These are phyloP conservation scores for Backusella westeae DNA, from an alignment of 192 early-diverging fungal species.

Conservation along the genomic window DNA sequence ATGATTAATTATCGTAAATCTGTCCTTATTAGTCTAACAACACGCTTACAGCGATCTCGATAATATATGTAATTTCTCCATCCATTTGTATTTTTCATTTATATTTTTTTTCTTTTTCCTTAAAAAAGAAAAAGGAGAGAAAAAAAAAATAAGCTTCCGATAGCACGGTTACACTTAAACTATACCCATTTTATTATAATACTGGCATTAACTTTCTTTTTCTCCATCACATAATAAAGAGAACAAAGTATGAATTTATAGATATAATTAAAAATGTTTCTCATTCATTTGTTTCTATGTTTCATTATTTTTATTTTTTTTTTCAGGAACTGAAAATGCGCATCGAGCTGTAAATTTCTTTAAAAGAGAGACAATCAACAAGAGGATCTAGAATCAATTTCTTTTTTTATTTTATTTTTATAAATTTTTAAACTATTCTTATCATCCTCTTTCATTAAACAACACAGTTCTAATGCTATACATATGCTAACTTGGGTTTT, in stretches of 20 bases:
- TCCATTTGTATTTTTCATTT: not conserved
- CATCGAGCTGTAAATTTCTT: not conserved
- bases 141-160: not conserved
- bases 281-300: not conserved
- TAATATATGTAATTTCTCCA: not conserved
- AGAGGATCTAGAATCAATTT: not conserved
- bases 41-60: not conserved
- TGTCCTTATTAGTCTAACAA: slow-evolving; percentile 1
- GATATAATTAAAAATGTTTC: not conserved
- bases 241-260: not conserved
- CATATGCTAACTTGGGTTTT: not conserved
- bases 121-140: not conserved
- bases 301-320: not conserved
- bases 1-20: not conserved
- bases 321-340: not conserved
- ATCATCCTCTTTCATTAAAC: not conserved
- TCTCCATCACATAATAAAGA: not conserved
- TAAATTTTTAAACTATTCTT: not conserved
- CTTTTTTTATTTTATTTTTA: not conserved
- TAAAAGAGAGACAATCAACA: not conserved
- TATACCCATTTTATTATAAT: not conserved
- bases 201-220: not conserved
- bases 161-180: not conserved
- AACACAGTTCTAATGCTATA: not conserved
- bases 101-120: not conserved